phyloP scores from a whole-genome alignment of 129 eudicot species.

The Kitagawia praeruptora region DNA sequence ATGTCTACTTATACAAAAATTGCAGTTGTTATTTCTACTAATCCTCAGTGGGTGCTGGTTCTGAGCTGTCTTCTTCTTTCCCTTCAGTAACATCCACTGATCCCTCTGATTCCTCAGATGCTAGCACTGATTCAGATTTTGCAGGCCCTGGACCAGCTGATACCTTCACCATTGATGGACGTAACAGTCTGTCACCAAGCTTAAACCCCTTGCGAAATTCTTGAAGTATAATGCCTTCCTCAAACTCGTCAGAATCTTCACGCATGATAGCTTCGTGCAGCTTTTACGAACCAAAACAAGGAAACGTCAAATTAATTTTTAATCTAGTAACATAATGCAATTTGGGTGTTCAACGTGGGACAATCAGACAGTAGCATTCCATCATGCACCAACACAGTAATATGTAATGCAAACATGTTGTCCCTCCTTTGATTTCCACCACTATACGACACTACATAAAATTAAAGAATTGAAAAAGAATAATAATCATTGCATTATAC shows the following conservation, averaged over 20 bases:
- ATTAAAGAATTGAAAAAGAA: slow-evolving; percentile 8
- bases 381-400: slow-evolving; percentile 10
- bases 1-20: not conserved
- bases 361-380: not conserved
- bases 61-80: slow-evolving; percentile 20
- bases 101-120: slow-evolving; percentile 24
- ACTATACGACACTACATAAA: not conserved
- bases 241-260: slow-evolving; percentile 66
- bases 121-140: slow-evolving; percentile 28
- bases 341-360: not conserved
- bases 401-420: not conserved
- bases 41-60: slow-evolving; percentile 23
- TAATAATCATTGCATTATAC: slow-evolving; percentile 6
- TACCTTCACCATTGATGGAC: slow-evolving; percentile 91
- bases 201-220: slow-evolving; percentile 67
- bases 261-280: slow-evolving; percentile 83
- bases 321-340: not conserved
- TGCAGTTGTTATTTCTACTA: slow-evolving; percentile 17
- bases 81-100: slow-evolving; percentile 21
- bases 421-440: not conserved
- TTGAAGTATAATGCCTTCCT: slow-evolving; percentile 58
- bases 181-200: slow-evolving; percentile 69
- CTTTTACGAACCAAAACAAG: slow-evolving; percentile 34
- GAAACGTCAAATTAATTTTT: slow-evolving; percentile 14
- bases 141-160: slow-evolving; percentile 84